Evolutionary conservation across 2,329 filamentous ascomycete genomes (phyloP), one percentile per base, ranked within the genome.

Genomic region (Aspergillus sp.): DNA sequence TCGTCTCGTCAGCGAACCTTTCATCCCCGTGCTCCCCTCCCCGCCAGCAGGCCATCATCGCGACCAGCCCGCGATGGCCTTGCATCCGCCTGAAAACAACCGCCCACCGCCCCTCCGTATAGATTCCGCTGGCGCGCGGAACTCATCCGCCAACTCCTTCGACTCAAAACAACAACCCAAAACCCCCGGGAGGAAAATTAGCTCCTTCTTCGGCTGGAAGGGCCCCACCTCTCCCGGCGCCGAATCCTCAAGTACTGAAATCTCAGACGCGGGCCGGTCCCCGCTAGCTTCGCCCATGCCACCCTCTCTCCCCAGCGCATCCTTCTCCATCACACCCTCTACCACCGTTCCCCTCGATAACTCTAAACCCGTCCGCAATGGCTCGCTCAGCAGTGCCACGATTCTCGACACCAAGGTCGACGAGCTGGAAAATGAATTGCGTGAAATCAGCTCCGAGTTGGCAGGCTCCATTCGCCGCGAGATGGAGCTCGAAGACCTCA

Each of bases 401-500:
- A 43, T 68, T 57, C 46, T 71, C 66, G 60, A 72, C 61, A 55
- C 77, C 58, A 66, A 90, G 67, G 79, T 95, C 61, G 83, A 89
- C 66, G 89, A 95, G 66, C 84, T 98, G 75, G 93, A 98, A 74
- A 86, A 90, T 66, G 93, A 98, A 75, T 71, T 98, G 57, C 88
- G 88, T 60, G 87, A 91, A 68, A 91, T 98, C 71, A 95, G 89
- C 74, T 81, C 84, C 51, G 93, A 98, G 76, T 76, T 98, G 66
- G 93, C 93, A 30, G 81, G 84, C 57, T 97, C 93, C 23, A 97
- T 98, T 62, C 83, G 88, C 60, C 83, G 93, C 52, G 93, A 98
- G 73, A 91, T 98, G 81, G 93, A 98, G 59, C 72, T 98, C 27
- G 93, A 98, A 68, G 93, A 98, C 67, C 77, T 97, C 42, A 84